These are phyloP conservation scores for Apodospora peruviana DNA, from an alignment of 495 filamentous ascomycete species.

Conservation along the genomic window DNA sequence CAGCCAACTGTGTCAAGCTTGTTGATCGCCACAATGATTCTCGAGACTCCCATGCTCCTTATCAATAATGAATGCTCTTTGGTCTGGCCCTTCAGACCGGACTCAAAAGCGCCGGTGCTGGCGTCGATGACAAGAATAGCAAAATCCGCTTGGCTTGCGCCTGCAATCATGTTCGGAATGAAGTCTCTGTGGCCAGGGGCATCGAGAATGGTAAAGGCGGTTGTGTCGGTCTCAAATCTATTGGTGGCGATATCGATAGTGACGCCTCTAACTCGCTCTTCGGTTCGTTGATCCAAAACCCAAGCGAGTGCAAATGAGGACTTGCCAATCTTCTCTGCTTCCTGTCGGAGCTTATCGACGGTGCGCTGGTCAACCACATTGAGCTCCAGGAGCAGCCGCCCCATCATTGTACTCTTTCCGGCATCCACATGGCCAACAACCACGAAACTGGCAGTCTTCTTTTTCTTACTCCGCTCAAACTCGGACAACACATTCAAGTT, in stretches of 20 bases:
- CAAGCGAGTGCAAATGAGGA: conserved; percentile 93
- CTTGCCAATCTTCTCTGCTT: conserved; percentile 89
- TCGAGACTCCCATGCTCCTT: conserved; percentile 85
- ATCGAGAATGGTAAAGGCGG: conserved; percentile 89
- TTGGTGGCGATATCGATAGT: conserved; percentile 96
- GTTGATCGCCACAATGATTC: conserved; percentile 85
- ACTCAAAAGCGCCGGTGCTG: conserved; percentile 81
- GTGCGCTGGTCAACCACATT: conserved; percentile 82
- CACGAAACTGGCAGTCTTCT: conserved; percentile 87
- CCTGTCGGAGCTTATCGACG: conserved; percentile 78
- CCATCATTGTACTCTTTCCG: conserved; percentile 97
- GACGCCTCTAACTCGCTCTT: conserved; percentile 85
- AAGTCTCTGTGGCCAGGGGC: conserved; percentile 94
- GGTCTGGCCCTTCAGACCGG: conserved; percentile 88
- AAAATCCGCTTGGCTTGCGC: conserved; percentile 92
- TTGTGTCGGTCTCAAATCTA: conserved; percentile 82
- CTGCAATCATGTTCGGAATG: conserved; percentile 98
- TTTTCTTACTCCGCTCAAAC: conserved; percentile 67
- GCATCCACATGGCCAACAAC: conserved; percentile 98
- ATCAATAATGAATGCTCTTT: conserved; percentile 88
- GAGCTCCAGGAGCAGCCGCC: conserved; percentile 82
- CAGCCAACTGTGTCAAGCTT: conserved; percentile 85
- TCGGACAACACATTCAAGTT: conserved; percentile 81
- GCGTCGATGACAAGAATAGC: conserved; percentile 93
- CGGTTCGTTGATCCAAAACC: conserved; percentile 85